A percentile compares a stretch with the other conserved stretches of the same genome.
Evolutionary conservation across 148 eudicot species (phyloP).

Genomic region (Rhododendron griersonianum): DNA sequence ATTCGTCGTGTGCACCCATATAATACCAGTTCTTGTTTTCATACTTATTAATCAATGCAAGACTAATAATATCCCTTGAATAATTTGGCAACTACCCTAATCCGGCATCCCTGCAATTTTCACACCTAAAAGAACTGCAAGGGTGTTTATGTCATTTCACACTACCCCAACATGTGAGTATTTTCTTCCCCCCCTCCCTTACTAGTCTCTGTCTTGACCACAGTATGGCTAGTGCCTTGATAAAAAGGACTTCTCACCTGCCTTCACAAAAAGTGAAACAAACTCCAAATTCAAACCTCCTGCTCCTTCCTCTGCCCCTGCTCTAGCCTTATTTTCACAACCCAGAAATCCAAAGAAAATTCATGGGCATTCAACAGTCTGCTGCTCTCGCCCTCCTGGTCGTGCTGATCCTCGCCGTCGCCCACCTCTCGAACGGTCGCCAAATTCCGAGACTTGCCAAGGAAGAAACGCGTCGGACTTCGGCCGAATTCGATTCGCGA

Average conservation of each 20-base stretch:
- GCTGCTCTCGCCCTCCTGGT: conserved; percentile 22
- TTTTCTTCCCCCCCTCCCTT: background rate
- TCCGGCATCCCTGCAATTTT: background rate
- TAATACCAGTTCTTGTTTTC: background rate
- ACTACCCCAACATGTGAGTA: background rate
- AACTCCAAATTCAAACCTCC: conserved; percentile 5
- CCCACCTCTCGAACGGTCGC: conserved; percentile 32
- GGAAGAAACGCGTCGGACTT: background rate
- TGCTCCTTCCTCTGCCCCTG: conserved; percentile 1
- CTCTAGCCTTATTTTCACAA: background rate
- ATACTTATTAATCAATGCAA: background rate
- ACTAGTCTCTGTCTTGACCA: conserved; percentile 17
- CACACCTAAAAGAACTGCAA: background rate
- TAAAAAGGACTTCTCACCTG: conserved; percentile 8
- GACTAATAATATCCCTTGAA: background rate
- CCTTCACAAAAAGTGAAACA: conserved; percentile 2
- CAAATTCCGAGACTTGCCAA: conserved; percentile 8
- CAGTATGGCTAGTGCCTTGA: background rate
- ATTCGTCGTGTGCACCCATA: background rate
- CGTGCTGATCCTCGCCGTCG: conserved; percentile 21
- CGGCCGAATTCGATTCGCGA: background rate
- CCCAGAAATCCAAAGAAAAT: background rate
- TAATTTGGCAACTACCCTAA: background rate
- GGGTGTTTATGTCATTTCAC: conserved; percentile 24
- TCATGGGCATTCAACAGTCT: conserved; percentile 31